Evolutionary conservation across 352 stramenopile species (phyloP), one percentile per base, ranked within the genome.

Genomic region (Stramenopiles sp.): DNA sequence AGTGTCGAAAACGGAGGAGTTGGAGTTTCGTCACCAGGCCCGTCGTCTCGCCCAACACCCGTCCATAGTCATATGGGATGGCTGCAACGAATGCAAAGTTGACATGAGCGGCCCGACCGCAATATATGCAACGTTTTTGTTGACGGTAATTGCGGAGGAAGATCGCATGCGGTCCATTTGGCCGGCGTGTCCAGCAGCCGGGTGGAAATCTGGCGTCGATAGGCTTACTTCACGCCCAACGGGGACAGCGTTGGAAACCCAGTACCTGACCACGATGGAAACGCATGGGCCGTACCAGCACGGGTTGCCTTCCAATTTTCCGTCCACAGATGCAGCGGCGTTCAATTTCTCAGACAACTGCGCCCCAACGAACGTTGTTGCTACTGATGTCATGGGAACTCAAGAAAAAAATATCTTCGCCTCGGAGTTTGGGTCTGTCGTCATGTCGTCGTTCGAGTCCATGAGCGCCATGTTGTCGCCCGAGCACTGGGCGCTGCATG

Each of bases 51-150:
- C 81, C 34, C 86, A 88, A 75, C 89, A 84, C 77, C 87, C 87
- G 32, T 92, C 84, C 73, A 86, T 94, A 73, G 84, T 85, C 3
- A 89, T 93, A 18, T 94, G 88, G 88, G 86, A 87, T 4, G 88
- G 85, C 34, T 93, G 93, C 82, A 94, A 94, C 77, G 88, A 94
- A 76, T 83, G 80, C 73, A 31, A 76, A 31, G 76, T 80, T 0
- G 76, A 49, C 0, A 80, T 77, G 4, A 25, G 68, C 6, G 73
- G 48, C 3, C 1, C 6, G 2, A 79, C 68, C 2, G 53, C 12
- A 6, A 76, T 83, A 32, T 81, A 82, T 35, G 75, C 76, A 31
- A 76, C 49, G 18, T 84, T 84, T 80, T 78, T 81, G 0, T 77
- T 86, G 48, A 0, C 68, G 34, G 71, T 74, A 30, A 78, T 86